Percentiles rank a stretch among this genome's conserved stretches.
Conservation (phyloP, 495 filamentous ascomycete genomes). For the Aspergillus homomorphus region DNA sequence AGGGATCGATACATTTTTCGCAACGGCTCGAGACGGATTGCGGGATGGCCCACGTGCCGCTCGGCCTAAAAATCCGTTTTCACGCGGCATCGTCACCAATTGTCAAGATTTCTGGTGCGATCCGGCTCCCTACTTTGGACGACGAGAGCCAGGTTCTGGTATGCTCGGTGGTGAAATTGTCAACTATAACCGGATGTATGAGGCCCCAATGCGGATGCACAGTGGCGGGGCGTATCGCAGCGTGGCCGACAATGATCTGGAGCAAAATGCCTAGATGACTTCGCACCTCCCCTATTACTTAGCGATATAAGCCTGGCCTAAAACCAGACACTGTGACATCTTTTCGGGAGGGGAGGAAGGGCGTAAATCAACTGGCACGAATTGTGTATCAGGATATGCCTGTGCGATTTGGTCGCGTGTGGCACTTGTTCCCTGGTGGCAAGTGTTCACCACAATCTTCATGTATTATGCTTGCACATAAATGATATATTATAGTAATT, state of each 20-base stretch:
- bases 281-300: too few species aligned
- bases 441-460: neutral
- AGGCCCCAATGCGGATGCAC: slow-evolving; percentile 67
- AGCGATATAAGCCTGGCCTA: neutral
- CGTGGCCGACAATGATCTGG: slow-evolving; percentile 36
- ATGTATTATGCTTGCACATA: slow-evolving; percentile 18
- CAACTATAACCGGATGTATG: slow-evolving; percentile 88
- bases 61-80: slow-evolving; percentile 75
- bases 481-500: slow-evolving; percentile 11
- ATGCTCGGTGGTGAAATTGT: slow-evolving; percentile 74
- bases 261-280: slow-evolving; percentile 6
- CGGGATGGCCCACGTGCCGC: slow-evolving; percentile 48
- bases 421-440: neutral
- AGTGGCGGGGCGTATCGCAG: slow-evolving; percentile 42
- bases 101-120: slow-evolving; percentile 98
- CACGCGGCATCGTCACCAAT: slow-evolving; percentile 74
- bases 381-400: slow-evolving; percentile 8
- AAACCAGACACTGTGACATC: neutral
- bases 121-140: slow-evolving; percentile 74
- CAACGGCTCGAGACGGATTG: slow-evolving; percentile 67
- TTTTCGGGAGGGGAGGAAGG: neutral
- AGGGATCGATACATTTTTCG: slow-evolving; percentile 88
- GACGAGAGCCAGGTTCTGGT: slow-evolving; percentile 66
- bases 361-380: slow-evolving; percentile 1
- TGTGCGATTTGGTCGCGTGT: neutral